phyloP scores from a whole-genome alignment of 225 moss, liverwort and hornwort species.

The Polytrichum commune region DNA sequence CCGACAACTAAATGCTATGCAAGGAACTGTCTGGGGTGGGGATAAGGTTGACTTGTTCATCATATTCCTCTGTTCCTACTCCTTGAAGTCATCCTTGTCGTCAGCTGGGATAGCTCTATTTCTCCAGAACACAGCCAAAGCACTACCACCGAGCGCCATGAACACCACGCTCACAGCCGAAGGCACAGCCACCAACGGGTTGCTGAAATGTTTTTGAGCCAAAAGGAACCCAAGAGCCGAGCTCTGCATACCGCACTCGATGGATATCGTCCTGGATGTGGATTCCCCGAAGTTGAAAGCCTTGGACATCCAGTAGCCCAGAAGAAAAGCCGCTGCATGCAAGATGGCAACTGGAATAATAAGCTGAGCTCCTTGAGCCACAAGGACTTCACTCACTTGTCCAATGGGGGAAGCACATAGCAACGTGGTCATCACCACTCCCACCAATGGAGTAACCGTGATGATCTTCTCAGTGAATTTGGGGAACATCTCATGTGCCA shows the following conservation, averaged over 20 bases:
- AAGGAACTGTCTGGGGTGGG: no score
- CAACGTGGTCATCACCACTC: constrained; percentile 94
- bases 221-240: constrained; percentile 93
- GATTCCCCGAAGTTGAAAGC: constrained; percentile 73
- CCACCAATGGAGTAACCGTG: constrained; percentile 78
- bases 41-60: no score
- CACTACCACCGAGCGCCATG: constrained; percentile 98
- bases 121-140: constrained; percentile 88
- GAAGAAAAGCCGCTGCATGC: constrained; percentile 75
- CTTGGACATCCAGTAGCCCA: constrained; percentile 90
- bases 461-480: constrained; percentile 85
- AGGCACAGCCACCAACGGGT: constrained; percentile 96
- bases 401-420: constrained; percentile 96
- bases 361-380: constrained; percentile 84
- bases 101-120: constrained; percentile 77
- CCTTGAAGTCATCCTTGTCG: constrained; percentile 99
- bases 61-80: constrained; percentile 21
- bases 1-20: no score
- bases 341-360: constrained; percentile 87
- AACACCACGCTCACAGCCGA: constrained; percentile 98
- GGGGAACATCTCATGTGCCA: constrained; percentile 89
- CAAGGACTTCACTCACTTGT: constrained; percentile 86
- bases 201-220: constrained; percentile 99
- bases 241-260: constrained; percentile 99
- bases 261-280: constrained; percentile 88